These are phyloP conservation scores for Ceratocystis destructans DNA, from an alignment of 2,329 filamentous ascomycete species.

Conservation along the genomic window DNA sequence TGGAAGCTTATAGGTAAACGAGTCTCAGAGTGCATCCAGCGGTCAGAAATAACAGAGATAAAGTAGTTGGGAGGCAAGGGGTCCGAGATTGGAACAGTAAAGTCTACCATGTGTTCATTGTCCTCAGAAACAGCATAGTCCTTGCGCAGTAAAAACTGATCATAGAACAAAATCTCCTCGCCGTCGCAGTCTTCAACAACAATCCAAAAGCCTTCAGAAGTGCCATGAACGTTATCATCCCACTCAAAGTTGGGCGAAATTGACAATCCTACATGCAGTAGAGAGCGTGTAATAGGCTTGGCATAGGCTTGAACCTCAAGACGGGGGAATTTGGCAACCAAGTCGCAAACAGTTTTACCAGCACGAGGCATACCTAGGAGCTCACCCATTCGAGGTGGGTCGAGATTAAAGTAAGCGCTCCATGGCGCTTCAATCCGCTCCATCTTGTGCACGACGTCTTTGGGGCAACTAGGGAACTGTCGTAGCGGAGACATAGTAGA, in stretches of 20 bases:
- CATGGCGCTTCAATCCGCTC: constrained; percentile 92
- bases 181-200: constrained; percentile 95
- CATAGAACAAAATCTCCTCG: constrained; percentile 87
- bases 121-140: constrained; percentile 75
- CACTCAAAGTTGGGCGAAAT: constrained; percentile 93
- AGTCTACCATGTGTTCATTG: constrained; percentile 90
- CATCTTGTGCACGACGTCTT: constrained; percentile 79
- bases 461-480: constrained; percentile 71
- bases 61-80: constrained; percentile 99
- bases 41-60: constrained; percentile 82
- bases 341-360: constrained; percentile 67
- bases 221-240: constrained; percentile 80
- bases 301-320: constrained; percentile 87
- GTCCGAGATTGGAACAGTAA: constrained; percentile 91
- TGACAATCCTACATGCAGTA: constrained; percentile 78
- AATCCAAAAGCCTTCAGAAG: constrained; percentile 90
- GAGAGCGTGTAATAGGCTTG: constrained; percentile 84
- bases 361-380: constrained; percentile 80
- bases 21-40: constrained; percentile 98
- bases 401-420: constrained; percentile 88
- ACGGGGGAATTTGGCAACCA: constrained; percentile 86
- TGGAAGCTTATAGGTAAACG: constrained; percentile 88
- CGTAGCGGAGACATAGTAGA: constrained; percentile 93
- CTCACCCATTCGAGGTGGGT: constrained; percentile 92
- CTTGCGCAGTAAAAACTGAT: constrained; percentile 81